Evolutionary conservation across 1,139 yeast species (phyloP).

Genomic region (Lodderomyces jiufengensis): DNA sequence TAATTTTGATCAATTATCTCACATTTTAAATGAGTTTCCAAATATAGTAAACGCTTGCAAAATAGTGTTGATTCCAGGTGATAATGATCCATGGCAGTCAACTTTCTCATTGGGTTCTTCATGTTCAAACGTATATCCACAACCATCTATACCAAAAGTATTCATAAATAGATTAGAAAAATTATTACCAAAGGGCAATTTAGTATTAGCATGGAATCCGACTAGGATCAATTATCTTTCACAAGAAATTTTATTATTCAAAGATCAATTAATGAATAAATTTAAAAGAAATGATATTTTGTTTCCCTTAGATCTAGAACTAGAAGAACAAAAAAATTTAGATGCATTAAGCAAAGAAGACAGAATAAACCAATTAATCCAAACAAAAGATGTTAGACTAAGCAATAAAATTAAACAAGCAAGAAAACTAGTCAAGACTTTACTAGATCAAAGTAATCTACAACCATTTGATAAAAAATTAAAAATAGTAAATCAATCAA

Average conservation of each 20-base stretch:
- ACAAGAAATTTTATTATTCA: conserved; percentile 72
- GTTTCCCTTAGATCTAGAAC: conserved; percentile 43
- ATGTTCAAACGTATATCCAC: conserved; percentile 63
- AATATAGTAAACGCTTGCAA: conserved; percentile 33
- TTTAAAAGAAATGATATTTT: conserved; percentile 66
- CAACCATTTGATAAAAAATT: conserved; percentile 69
- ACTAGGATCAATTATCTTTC: conserved; percentile 71
- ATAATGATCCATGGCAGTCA: conserved; percentile 91
- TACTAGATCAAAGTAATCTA: conserved; percentile 82
- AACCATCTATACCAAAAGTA: conserved; percentile 61
- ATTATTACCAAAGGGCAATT: conserved; percentile 56
- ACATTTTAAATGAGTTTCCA: conserved; percentile 36
- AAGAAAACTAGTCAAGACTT: conserved; percentile 69
- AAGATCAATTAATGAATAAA: conserved; percentile 71
- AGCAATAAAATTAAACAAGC: conserved; percentile 55
- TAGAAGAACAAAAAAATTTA: conserved; percentile 23
- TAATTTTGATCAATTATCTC: conserved; percentile 70
- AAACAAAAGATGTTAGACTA: conserved; percentile 19
- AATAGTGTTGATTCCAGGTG: conserved; percentile 77
- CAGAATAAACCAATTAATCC: conserved; percentile 17
- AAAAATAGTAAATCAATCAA: conserved; percentile 66
- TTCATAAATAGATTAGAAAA: conserved; percentile 68
- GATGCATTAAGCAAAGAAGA: conserved; percentile 15
- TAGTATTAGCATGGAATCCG: conserved; percentile 68
- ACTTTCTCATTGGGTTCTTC: conserved; percentile 63